A percentile compares a stretch with the other conserved stretches of the same genome.
phyloP scores from a whole-genome alignment of 129 eudicot genomes.

The Tagetes patula region DNA sequence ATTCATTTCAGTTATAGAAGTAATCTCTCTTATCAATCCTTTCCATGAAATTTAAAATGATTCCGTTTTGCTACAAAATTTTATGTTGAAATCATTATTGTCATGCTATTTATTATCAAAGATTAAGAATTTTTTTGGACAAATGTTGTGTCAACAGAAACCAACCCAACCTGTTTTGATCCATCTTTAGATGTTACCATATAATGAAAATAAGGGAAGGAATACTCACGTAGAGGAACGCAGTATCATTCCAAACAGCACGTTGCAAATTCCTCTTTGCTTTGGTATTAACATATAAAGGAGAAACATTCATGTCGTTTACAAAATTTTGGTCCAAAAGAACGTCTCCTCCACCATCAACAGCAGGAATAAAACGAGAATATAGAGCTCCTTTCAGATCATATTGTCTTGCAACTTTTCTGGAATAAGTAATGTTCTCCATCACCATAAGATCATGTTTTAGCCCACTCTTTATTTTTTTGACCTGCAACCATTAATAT shows the following conservation, averaged over 20 bases:
- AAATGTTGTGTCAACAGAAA: background rate
- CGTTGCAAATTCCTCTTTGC: conserved; percentile 75
- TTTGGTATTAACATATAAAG: conserved; percentile 63
- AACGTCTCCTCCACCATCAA: conserved; percentile 75
- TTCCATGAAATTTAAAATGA: background rate
- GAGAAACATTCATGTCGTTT: conserved; percentile 81
- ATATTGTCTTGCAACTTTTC: conserved; percentile 61
- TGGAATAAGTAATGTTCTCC: conserved; percentile 86
- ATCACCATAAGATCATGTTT: conserved; percentile 84
- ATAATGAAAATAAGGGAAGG: background rate
- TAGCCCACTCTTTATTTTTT: conserved; percentile 52
- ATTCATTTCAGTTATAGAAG: background rate
- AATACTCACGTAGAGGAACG: conserved; percentile 80
- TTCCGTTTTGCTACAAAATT: background rate
- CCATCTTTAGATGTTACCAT: background rate
- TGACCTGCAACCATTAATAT: conserved; percentile 53
- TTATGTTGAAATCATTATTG: background rate
- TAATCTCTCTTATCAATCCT: background rate
- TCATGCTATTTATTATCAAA: background rate
- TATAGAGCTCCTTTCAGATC: conserved; percentile 93
- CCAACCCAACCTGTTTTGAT: background rate
- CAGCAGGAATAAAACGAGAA: conserved; percentile 61
- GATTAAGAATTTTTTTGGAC: background rate
- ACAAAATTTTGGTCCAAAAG: conserved; percentile 92
- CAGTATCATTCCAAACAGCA: conserved; percentile 90